Base-by-base conservation (phyloP, 1,284 basidiomycete species). In the Marasmius oreades region DNA sequence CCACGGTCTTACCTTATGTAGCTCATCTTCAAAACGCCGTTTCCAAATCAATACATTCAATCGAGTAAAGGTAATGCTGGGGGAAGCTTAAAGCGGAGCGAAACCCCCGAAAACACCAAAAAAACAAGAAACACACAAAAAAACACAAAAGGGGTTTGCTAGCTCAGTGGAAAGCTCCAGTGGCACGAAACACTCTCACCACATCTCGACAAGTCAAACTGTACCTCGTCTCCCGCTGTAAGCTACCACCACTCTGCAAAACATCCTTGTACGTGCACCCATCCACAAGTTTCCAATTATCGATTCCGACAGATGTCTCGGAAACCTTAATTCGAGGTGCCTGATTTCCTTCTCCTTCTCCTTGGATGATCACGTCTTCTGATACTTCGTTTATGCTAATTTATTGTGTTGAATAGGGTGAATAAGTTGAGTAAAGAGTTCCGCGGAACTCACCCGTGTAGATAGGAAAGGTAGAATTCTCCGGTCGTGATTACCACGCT, bases 131-230 rank as follows among this genome's bases (percentile, higher is more conserved):
- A n/a, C n/a, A n/a, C n/a, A n/a, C n/a, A n/a, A n/a, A n/a, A n/a
- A n/a, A n/a, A n/a, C n/a, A n/a, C n/a, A n/a, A n/a, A n/a, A n/a
- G n/a, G n/a, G n/a, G n/a, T n/a, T n/a, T n/a, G n/a, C n/a, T n/a
- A n/a, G n/a, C n/a, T n/a, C n/a, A n/a, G n/a, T 45, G 11, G 5
- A 45, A 23, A 23, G 44, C 44, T 10, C 44, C 24, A 7, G 20
- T 23, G 12, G 20, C 24, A 24, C 20, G 44, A 23, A 70, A 70
- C 50, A 91, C 84, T 64, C 80, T 86, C 59, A 78, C 78, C 5
- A 95, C 90, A 65, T 92, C 90, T 50, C 95, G 80, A 70, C 92
- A 97, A 1, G 94, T 97, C 65, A 97, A 70, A 70, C 93, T 96
- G 55, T 90, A 82, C 64, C 95, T 74, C 28, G 79, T 80, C 6